A percentile compares a stretch with the other conserved stretches of the same genome.
Conservation (phyloP, 2,329 filamentous ascomycete genomes). For the Colletotrichum sansevieriae region DNA sequence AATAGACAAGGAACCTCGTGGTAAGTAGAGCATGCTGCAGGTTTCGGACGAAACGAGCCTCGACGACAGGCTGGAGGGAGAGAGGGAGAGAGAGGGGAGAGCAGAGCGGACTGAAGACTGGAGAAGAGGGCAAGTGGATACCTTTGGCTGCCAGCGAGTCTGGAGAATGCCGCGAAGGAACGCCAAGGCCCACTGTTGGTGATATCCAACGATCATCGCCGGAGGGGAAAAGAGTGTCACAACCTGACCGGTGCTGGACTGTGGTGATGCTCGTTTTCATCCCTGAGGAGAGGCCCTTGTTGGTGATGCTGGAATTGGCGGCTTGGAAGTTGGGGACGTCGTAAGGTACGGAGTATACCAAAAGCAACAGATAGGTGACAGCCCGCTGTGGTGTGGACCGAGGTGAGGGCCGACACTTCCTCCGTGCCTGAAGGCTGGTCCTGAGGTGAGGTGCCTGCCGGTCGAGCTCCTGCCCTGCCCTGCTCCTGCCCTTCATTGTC, state of each 20-base stretch:
- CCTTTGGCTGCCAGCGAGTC: conserved; percentile 7
- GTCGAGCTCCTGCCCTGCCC: conserved; percentile 1
- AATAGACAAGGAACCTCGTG: conserved; percentile 28
- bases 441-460: neutral
- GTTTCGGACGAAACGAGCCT: conserved; percentile 5
- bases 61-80: conserved; percentile 15
- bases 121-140: neutral
- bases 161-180: conserved; percentile 31
- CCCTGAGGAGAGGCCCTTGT: neutral
- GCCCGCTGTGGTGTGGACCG: neutral
- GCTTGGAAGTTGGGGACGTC: neutral
- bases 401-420: neutral
- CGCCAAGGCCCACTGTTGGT: conserved; percentile 14
- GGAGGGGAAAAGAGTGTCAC: conserved; percentile 20
- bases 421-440: neutral
- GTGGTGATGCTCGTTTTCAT: neutral
- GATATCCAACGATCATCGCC: neutral
- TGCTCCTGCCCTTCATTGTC: conserved; percentile 15
- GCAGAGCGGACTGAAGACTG: conserved; percentile 17
- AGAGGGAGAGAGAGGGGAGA: neutral
- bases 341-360: neutral
- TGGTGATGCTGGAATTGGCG: neutral
- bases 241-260: conserved; percentile 5
- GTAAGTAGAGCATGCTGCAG: conserved; percentile 8
- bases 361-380: neutral